Conservation (phyloP, 1,284 basidiomycete genomes). For the Rhodofomes roseus region DNA sequence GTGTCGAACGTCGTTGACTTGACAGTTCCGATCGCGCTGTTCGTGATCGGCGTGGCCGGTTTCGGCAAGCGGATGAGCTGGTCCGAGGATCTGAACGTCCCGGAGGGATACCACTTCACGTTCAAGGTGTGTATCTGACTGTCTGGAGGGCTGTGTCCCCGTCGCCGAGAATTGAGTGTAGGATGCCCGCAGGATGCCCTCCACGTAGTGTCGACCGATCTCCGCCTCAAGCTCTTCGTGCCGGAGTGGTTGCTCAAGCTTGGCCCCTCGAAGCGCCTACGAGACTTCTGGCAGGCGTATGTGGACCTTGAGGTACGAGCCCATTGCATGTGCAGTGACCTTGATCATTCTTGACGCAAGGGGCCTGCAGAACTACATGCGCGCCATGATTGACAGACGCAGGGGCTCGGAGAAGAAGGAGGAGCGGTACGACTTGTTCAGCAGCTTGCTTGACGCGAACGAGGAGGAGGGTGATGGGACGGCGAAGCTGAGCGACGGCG, state of each 20-base stretch:
- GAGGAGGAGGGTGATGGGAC: constrained; percentile 30
- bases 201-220: constrained; percentile 40
- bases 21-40: constrained; percentile 53
- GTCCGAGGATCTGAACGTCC: constrained; percentile 39
- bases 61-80: constrained; percentile 53
- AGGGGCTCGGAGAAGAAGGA: constrained; percentile 32
- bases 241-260: constrained; percentile 39
- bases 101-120: constrained; percentile 46
- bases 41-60: constrained; percentile 55
- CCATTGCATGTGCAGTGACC: not conserved
- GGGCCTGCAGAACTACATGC: constrained; percentile 35
- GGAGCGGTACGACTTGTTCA: constrained; percentile 49
- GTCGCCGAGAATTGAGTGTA: not conserved
- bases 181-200: constrained; percentile 34
- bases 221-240: constrained; percentile 40
- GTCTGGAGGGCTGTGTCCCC: constrained; percentile 4
- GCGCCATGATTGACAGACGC: constrained; percentile 51
- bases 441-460: constrained; percentile 49
- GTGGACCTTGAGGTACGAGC: constrained; percentile 44
- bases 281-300: constrained; percentile 37
- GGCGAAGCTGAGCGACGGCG: constrained; percentile 39
- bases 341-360: not conserved
- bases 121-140: constrained; percentile 38
- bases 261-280: constrained; percentile 35
- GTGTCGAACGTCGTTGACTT: constrained; percentile 33